phyloP scores from a whole-genome alignment of 345 rosid genomes.

The Bruguiera parviflora region DNA sequence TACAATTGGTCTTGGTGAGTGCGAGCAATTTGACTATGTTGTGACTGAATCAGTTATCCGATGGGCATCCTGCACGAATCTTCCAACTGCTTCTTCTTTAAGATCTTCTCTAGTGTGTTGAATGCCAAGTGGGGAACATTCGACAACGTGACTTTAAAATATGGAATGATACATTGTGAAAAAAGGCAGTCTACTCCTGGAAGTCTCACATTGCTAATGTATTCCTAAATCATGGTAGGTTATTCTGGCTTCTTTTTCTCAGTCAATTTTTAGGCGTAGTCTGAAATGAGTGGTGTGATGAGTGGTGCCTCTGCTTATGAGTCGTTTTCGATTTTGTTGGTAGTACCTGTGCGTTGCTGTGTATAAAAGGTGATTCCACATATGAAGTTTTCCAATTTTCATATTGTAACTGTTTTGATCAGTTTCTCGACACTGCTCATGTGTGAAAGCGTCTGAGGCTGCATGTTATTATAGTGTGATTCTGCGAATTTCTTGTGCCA shows the following conservation, averaged over 20 bases:
- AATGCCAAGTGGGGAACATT: not conserved
- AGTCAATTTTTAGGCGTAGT: not conserved
- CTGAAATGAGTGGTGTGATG: constrained; percentile 13
- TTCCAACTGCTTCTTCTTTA: constrained; percentile 46
- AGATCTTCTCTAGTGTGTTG: constrained; percentile 62
- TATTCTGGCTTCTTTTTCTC: not conserved
- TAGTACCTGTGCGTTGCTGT: constrained; percentile 16
- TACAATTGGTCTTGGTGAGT: constrained; percentile 57
- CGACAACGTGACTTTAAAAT: not conserved
- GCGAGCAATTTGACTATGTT: constrained; percentile 43
- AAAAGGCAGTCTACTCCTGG: not conserved
- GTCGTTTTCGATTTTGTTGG: constrained; percentile 11
- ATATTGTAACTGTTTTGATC: not conserved
- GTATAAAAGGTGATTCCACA: constrained; percentile 24
- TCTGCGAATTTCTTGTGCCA: no score
- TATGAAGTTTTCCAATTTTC: constrained; percentile 22
- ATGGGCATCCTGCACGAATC: constrained; percentile 61
- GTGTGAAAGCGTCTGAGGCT: not conserved
- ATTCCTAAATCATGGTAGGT: not conserved
- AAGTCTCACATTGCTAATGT: not conserved
- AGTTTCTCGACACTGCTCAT: not conserved
- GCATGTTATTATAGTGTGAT: no score
- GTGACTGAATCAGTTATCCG: constrained; percentile 60
- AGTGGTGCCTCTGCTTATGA: not conserved
- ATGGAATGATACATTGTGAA: not conserved